Evolutionary conservation across 108 stramenopile species (phyloP).

Genomic region (Licmophora abbreviata): DNA sequence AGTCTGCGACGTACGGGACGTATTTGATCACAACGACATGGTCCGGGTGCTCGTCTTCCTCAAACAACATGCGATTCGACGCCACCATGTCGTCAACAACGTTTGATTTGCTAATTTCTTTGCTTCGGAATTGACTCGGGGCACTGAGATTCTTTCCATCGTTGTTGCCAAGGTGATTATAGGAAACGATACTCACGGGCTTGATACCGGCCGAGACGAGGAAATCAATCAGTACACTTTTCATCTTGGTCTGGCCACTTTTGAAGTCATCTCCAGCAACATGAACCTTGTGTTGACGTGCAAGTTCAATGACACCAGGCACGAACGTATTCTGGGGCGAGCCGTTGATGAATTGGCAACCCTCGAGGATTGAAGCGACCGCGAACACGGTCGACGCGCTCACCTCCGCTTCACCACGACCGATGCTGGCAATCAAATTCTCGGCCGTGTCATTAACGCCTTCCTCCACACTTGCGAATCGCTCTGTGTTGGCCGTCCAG

Average conservation of each 20-base stretch:
- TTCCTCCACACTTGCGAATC: conserved; percentile 87
- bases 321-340: conserved; percentile 98
- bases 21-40: conserved; percentile 97
- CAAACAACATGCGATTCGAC: conserved; percentile 92
- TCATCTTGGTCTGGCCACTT: conserved; percentile 98
- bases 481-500: conserved; percentile 99
- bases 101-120: conserved; percentile 97
- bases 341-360: conserved; percentile 96
- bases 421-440: conserved; percentile 78
- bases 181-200: conserved; percentile 93
- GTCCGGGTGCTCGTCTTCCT: conserved; percentile 95
- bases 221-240: conserved; percentile 95
- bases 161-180: conserved; percentile 99
- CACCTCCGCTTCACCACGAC: conserved; percentile 85
- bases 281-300: conserved; percentile 72
- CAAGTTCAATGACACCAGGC: conserved; percentile 93
- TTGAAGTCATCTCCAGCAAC: conserved; percentile 99
- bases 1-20: conserved; percentile 96
- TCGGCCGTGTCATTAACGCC: conserved; percentile 94
- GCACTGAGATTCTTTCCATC: conserved; percentile 96
- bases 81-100: conserved; percentile 99
- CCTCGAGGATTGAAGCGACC: conserved; percentile 92
- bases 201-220: conserved; percentile 96
- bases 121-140: conserved; percentile 95
- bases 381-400: conserved; percentile 96